These are phyloP conservation scores for Ogataea haglerorum DNA, from an alignment of 805 yeast genomes.

Conservation along the genomic window DNA sequence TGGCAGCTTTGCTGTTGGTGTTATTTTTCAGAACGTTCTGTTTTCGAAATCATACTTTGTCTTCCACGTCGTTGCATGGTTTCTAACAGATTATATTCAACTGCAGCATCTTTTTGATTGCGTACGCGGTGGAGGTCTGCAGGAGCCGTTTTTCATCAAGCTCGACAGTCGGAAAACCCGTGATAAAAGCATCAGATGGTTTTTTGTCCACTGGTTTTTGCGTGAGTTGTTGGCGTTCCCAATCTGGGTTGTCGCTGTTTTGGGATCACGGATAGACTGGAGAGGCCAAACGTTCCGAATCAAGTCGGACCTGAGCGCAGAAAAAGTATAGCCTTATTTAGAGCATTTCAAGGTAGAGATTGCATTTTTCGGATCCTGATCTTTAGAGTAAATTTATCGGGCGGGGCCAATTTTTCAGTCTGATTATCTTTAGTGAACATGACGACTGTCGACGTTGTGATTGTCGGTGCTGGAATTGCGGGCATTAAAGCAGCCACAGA, in stretches of 20 bases:
- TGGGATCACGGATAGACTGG: slow-evolving; percentile 75
- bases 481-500: slow-evolving; percentile 49
- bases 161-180: slow-evolving; percentile 48
- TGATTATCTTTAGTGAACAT: not conserved
- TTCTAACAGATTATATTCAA: slow-evolving; percentile 58
- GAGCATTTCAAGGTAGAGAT: not conserved
- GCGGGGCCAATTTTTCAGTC: not conserved
- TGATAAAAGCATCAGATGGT: slow-evolving; percentile 23
- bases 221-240: slow-evolving; percentile 79
- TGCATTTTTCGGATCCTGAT: not conserved
- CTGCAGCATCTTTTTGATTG: slow-evolving; percentile 41
- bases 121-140: slow-evolving; percentile 5
- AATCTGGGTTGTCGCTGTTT: slow-evolving; percentile 77
- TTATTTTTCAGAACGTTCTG: slow-evolving; percentile 34
- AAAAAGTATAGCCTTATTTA: slow-evolving; percentile 36
- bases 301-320: slow-evolving; percentile 72
- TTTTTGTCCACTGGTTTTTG: slow-evolving; percentile 53
- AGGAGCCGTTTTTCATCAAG: slow-evolving; percentile 9
- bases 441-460: slow-evolving; percentile 30
- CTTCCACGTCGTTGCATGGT: slow-evolving; percentile 63
- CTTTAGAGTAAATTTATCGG: not conserved
- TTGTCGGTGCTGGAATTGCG: slow-evolving; percentile 52
- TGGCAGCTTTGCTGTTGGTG: slow-evolving; percentile 59
- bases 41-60: slow-evolving; percentile 40
- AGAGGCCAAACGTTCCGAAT: slow-evolving; percentile 74